Evolutionary conservation across 1,139 yeast species (phyloP), one percentile per base, ranked within the genome.

Genomic region (Yamadazyma dendronema): DNA sequence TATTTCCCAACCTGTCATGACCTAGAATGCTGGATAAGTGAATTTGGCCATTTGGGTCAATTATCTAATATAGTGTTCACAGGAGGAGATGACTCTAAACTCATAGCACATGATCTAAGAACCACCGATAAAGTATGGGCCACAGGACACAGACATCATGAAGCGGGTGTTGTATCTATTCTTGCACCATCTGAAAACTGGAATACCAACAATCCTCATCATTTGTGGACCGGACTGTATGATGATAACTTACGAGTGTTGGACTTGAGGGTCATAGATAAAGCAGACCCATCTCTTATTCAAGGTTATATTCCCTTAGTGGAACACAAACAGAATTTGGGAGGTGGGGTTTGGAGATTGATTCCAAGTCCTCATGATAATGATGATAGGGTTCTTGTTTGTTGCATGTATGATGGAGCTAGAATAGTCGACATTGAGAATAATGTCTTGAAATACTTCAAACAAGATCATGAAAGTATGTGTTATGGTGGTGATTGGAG

Each of bases 331-430:
- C 62, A 68, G 28, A 76, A 83, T 36, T 64, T 90, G 2, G 92
- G 90, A 1, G 97, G 97, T 6, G 98, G 98, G 1, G 97, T 90
- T 3, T 92, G 98, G 98, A 67, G 96, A 48, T 68, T 92, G 39
- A 63, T 81, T 2, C 96, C 96, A 2, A 66, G 75, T 27, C 81
- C 84, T 0, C 39, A 44, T 1, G 47, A 48, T 3, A 52, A 54
- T 10, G 75, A 72, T 37, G 56, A 72, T 35, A 56, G 77, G 40
- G 65, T 90, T 1, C 63, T 90, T 37, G 80, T 81, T 0, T 90
- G 97, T 54, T 88, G 97, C 54, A 92, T 92, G 97, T 90, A 92
- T 52, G 92, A 88, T 50, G 98, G 98, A 11, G 96, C 96, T 1
- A 69, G 90, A 39, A 65, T 89, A 2, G 60, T 86, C 1, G 56